Base-by-base conservation (phyloP, 164 flowering plant genomes). In the Vitis rotundifolia region DNA sequence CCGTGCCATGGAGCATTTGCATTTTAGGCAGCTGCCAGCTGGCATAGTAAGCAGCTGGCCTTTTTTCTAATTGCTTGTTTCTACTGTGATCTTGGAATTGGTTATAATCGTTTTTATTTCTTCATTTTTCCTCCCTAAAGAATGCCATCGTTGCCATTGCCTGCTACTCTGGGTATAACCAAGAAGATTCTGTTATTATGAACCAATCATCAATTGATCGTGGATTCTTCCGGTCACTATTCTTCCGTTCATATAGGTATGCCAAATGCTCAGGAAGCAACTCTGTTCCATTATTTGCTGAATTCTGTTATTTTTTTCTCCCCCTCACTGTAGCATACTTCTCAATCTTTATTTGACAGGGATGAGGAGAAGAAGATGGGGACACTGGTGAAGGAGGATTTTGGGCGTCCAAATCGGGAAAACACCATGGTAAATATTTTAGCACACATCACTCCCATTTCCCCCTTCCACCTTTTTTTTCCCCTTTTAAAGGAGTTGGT, bases 121-220 rank as follows among this genome's bases (percentile, higher is more conserved):
- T 54, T 19, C 66, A 26, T 10, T 29, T 12, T 63, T 51, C 81
- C 49, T 22, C 26, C 52, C 18, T 63, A 49, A 37, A 91, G 97
- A 96, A 93, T 81, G 95, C 98, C 5, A 93, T 96, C 71, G 98
- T 93, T 73, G 97, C 98, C 53, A 93, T 96, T 82, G 77, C 97
- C n/a, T 96, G 98, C 82, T 96, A 93, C 75, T 96, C 99, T 66
- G 99, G 98, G 37, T 93, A 96, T 74, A 96, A 96, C 68, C 98
- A 96, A 82, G 98, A 96, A 83, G 99, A 93, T 79, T 96, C 98
- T 72, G 97, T 96, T 29, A 96, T 96, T 47, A 96, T 96, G 99
- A 96, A 96, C 60, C 99, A 96, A 61, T 96, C 99, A 16, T 91
- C 99, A 18, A 86, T 96, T 22, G 98, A 93, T 66, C 97, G 98